Base-by-base conservation (phyloP, 371 early-diverging fungal genomes). In the Mucor lusitanicus region DNA sequence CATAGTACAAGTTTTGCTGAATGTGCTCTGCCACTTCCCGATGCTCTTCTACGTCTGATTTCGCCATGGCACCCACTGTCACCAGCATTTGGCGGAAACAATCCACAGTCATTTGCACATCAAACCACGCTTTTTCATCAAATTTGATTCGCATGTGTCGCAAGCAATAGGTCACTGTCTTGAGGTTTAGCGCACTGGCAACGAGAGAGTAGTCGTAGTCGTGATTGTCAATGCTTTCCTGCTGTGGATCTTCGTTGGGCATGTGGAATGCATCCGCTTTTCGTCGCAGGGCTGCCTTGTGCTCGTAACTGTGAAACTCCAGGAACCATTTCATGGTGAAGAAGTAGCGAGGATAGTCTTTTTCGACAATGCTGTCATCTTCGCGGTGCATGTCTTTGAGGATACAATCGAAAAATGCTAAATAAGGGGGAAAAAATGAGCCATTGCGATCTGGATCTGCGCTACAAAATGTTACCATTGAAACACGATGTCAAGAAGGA, bases 1-100 rank as follows among this genome's bases (percentile, higher is more conserved):
- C 92, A 61, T 93, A 89, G 61, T 87, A 91, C 27, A 93, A 63
- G 48, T 91, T 91, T 66, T 83, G 84, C 66, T 90, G 93, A 44
- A 91, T 82, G 70, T 86, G 84, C 21, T 85, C 87, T 6, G 92
- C 85, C 0, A 84, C 79, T 8, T 89, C 88, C 0, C 78, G 75
- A 56, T 80, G 83, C 21, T 89, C 86, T 54, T 84, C 82, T 13
- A 82, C 68, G 6, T 72, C 63, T 8, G 86, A 82, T 23, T 69
- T 63, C 17, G 61, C 61, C 92, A 92, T 91, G 5, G 65, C 75
- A 21, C 80, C 68, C 13, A 90, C 56, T 0, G 84, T 78, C 8
- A 84, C 28, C 11, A 91, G 75, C 70, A 91, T 78, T 62, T 90
- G 84, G 54, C 85, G 78, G n/a, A 91, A 70, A 59, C 90, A 90